phyloP scores from a whole-genome alignment of 768 basidiomycete species.

The Tricholoma flavovirens region DNA sequence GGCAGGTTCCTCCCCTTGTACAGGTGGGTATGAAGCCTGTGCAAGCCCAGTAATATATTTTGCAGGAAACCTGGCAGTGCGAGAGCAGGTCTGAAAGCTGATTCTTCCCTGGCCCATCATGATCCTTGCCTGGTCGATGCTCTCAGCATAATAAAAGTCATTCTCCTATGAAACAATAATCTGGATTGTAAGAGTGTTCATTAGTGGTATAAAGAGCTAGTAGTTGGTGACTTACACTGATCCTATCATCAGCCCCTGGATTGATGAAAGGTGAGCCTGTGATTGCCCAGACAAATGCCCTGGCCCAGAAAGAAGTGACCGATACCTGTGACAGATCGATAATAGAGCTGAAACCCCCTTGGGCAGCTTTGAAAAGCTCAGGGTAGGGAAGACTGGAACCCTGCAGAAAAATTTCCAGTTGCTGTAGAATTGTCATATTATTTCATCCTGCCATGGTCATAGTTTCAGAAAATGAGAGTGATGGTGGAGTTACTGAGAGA shows the following conservation, averaged over 20 bases:
- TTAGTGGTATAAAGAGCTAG: not conserved
- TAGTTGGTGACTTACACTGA: not conserved
- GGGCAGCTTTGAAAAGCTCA: not conserved
- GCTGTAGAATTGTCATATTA: not conserved
- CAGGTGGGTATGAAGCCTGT: too few species aligned
- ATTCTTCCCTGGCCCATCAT: not conserved
- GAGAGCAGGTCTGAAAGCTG: not conserved
- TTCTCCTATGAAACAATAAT: not conserved
- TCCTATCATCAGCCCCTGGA: not conserved
- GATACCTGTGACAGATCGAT: not conserved
- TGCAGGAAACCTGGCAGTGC: not conserved
- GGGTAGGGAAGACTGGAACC: constrained; percentile 1
- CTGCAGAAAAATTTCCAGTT: not conserved
- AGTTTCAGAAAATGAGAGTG: not conserved
- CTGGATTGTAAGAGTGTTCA: not conserved
- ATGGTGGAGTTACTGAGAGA: not conserved
- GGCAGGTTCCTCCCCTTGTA: not conserved
- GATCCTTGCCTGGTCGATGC: not conserved
- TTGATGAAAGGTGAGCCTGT: constrained; percentile 1
- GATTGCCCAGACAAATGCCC: constrained; percentile 2
- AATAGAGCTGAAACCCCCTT: not conserved
- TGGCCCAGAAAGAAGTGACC: not conserved
- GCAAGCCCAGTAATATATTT: too few species aligned
- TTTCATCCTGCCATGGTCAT: not conserved
- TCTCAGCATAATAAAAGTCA: not conserved